phyloP scores from a whole-genome alignment of 73 alveolate genomes.

The Breviolum minutum region DNA sequence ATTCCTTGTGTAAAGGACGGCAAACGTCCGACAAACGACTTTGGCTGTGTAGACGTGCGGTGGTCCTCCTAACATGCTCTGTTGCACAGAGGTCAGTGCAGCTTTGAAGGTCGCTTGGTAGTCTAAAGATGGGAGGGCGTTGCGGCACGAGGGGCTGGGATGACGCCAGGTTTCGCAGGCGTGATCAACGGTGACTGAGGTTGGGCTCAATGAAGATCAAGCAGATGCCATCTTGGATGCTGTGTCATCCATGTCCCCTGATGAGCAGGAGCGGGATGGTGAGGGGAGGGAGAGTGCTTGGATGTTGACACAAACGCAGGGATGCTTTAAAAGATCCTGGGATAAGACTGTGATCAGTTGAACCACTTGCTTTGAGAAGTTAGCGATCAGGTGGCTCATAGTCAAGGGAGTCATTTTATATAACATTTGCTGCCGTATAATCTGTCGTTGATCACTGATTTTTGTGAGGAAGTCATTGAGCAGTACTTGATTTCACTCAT shows the following conservation, averaged over 20 bases:
- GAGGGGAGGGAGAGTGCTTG: neutral
- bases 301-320: too few relatives aligned
- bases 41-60: too few relatives aligned
- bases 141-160: too few relatives aligned
- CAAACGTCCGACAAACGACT: too few relatives aligned
- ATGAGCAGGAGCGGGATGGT: constrained; percentile 35
- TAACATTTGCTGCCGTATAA: neutral
- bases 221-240: constrained; percentile 42
- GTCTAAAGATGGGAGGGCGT: neutral
- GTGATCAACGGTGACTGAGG: neutral
- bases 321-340: too few relatives aligned
- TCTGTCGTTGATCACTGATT: neutral
- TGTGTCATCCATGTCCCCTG: constrained; percentile 58
- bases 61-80: neutral
- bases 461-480: neutral
- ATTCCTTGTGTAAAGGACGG: too few relatives aligned
- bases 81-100: neutral
- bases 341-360: too few relatives aligned
- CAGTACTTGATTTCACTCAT: neutral
- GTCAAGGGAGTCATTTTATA: too few relatives aligned
- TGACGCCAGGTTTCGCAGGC: too few relatives aligned
- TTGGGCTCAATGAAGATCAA: constrained; percentile 48
- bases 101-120: neutral
- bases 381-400: too few relatives aligned
- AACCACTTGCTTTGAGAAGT: too few relatives aligned